Evolutionary conservation across 306 rosid genomes (phyloP), one percentile per base, ranked within the genome.

Genomic region (Trifolium pratense): DNA sequence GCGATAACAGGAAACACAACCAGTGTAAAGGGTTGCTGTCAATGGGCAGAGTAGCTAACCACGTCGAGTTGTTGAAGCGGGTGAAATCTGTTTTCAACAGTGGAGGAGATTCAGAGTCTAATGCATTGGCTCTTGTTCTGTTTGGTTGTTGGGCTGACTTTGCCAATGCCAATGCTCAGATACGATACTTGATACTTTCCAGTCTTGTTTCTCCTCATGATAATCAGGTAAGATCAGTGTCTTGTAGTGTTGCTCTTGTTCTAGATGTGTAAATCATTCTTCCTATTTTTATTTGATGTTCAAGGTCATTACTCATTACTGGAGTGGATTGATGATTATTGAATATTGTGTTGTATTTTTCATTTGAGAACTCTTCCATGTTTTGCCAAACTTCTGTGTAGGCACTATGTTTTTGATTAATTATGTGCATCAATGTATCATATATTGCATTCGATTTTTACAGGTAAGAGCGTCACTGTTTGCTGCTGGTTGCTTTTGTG

Each of bases 91-190:
- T 88, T 79, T 87, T 79, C 68, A 82, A 84, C 25, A 10, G 51
- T 61, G 91, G 88, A 49, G 92, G 88, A 49, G 92, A 87, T 77
- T 76, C 18, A 43, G 84, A 84, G 64, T 87, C 91, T 13, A 89
- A 70, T 71, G 87, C 89, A 40, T 43, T 88, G 76, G 89, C 96
- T 81, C 81, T 93, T 81, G 74, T 84, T 81, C 73, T 93, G 63
- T 91, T 86, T 52, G 97, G 98, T 66, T 93, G 98, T 73, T 93
- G 98, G 97, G 94, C 94, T 46, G 87, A 87, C 73, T 86, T 91
- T 43, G 79, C 93, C 12, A 78, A 86, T 48, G 91, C 86, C 70
- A 84, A 88, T 81, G 85, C 90, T 17, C 92, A 86, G 69, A 87
- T 89, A 40, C 87, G 96, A 36, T 91, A 93, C 80, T 51, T 88